These are phyloP conservation scores for Chrysosporium queenslandicum DNA, from an alignment of 2,329 filamentous ascomycete species.

Conservation along the genomic window DNA sequence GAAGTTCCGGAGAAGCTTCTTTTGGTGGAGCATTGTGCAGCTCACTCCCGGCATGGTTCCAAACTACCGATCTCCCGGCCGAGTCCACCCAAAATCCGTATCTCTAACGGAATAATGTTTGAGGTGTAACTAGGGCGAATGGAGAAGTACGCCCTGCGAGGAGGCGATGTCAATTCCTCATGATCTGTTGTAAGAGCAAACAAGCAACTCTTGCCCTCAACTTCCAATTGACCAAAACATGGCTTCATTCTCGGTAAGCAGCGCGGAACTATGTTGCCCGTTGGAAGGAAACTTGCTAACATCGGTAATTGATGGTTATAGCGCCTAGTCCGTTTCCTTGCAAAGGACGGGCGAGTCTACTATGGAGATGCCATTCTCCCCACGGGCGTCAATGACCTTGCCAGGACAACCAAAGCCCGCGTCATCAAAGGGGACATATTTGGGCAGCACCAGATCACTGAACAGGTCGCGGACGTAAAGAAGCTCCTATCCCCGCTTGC, in stretches of 20 bases:
- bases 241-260: constrained; percentile 9
- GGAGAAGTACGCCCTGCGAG: background rate
- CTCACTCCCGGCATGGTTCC: too few relatives aligned
- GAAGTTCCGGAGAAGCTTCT: background rate
- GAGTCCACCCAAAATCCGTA: background rate
- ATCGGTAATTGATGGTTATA: constrained; percentile 25
- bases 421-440: constrained; percentile 59
- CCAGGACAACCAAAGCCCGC: constrained; percentile 50
- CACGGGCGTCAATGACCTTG: constrained; percentile 49
- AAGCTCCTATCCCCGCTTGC: constrained; percentile 55
- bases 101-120: background rate
- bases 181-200: background rate
- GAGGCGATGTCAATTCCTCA: background rate
- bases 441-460: constrained; percentile 53
- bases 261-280: background rate
- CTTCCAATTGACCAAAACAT: background rate
- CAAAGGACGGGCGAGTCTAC: constrained; percentile 58
- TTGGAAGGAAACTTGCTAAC: background rate
- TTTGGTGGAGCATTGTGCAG: background rate
- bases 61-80: constrained; percentile 3
- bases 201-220: background rate
- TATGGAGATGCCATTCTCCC: constrained; percentile 67
- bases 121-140: background rate
- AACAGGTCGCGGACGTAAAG: constrained; percentile 46
- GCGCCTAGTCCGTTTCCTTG: constrained; percentile 64